A percentile compares a stretch with the other conserved stretches of the same genome.
Conservation (phyloP, 176 grass and related monocot species). For the Themeda triandra region DNA sequence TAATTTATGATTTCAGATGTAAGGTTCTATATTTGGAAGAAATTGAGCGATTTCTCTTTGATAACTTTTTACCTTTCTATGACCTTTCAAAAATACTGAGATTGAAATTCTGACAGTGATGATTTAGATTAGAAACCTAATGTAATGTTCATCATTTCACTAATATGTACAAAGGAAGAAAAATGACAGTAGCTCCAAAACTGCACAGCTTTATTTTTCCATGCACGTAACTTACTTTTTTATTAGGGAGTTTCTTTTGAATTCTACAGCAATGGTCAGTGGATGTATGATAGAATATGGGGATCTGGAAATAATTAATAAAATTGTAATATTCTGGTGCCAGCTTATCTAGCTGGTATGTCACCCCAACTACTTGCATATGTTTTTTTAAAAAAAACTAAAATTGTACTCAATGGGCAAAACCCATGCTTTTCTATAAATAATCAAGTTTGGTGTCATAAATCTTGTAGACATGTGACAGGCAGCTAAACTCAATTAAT, state of each 20-base stretch:
- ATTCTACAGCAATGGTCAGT: neutral
- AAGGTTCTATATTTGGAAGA: neutral
- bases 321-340: neutral
- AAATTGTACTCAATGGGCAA: neutral
- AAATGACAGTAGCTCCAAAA: neutral
- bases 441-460: neutral
- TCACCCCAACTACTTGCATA: neutral
- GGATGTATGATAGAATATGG: neutral
- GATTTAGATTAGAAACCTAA: neutral
- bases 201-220: neutral
- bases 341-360: neutral
- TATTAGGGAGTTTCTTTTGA: neutral
- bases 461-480: neutral
- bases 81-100: neutral
- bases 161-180: neutral
- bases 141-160: neutral
- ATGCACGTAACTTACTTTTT: neutral
- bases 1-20: neutral
- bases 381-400: neutral
- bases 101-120: neutral
- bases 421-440: neutral
- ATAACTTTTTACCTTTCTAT: neutral
- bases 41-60: neutral
- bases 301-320: neutral
- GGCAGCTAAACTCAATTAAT: neutral